phyloP scores from a whole-genome alignment of 768 basidiomycete genomes.

The Xerocomellus amylosporus region DNA sequence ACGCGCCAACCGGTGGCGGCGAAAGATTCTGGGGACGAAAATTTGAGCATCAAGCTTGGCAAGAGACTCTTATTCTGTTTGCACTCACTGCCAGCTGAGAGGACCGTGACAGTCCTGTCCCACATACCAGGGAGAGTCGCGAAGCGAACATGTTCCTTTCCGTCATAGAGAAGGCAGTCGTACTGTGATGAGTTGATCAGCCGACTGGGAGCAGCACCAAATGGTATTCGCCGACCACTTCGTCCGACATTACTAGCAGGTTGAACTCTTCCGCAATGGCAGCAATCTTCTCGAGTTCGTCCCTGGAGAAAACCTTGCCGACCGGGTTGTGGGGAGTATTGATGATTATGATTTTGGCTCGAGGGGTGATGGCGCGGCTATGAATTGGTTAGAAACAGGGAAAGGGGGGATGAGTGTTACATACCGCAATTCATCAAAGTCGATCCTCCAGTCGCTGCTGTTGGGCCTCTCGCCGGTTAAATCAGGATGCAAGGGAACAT shows the following conservation, averaged over 20 bases:
- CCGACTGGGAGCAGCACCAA: background rate
- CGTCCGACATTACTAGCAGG: slow-evolving; percentile 89
- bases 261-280: slow-evolving; percentile 88
- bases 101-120: slow-evolving; percentile 95
- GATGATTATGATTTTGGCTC: slow-evolving; percentile 91
- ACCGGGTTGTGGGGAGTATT: slow-evolving; percentile 98
- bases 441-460: slow-evolving; percentile 82
- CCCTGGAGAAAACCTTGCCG: slow-evolving; percentile 90
- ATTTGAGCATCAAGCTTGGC: background rate
- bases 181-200: slow-evolving; percentile 51
- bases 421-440: slow-evolving; percentile 84
- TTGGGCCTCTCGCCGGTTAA: slow-evolving; percentile 46
- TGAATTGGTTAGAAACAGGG: slow-evolving; percentile 3
- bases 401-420: slow-evolving; percentile 10
- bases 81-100: slow-evolving; percentile 86
- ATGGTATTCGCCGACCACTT: slow-evolving; percentile 70
- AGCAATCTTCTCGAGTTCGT: slow-evolving; percentile 84
- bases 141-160: slow-evolving; percentile 86
- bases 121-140: slow-evolving; percentile 97
- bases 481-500: slow-evolving; percentile 95
- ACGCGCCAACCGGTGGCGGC: slow-evolving; percentile 97
- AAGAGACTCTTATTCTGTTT: background rate
- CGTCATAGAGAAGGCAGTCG: slow-evolving; percentile 88
- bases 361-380: slow-evolving; percentile 79
- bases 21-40: slow-evolving; percentile 69